These are phyloP conservation scores for Arabidopsis suecica DNA, from an alignment of 345 rosid genomes.

Conservation along the genomic window DNA sequence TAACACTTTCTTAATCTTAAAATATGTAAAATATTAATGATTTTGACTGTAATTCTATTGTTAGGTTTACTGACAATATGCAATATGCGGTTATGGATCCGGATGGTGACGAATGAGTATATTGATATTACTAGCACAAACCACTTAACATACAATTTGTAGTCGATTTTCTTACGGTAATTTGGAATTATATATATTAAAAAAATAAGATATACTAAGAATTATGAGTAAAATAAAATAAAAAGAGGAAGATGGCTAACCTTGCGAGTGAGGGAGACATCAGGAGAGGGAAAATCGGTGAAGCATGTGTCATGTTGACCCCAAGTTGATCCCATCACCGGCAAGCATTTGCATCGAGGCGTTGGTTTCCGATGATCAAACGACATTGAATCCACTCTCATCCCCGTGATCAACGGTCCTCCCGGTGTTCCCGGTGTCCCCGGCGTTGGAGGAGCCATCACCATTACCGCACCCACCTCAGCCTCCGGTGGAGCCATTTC, in stretches of 20 bases:
- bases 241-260: conserved; percentile 47
- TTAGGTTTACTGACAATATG: background rate
- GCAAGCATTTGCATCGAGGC: conserved; percentile 91
- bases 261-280: conserved; percentile 92
- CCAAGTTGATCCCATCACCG: conserved; percentile 75
- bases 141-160: too few species aligned
- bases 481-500: conserved; percentile 34
- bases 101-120: background rate
- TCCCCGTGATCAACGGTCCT: conserved; percentile 74
- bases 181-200: background rate
- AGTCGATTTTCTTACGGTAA: background rate
- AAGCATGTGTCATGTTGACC: conserved; percentile 78
- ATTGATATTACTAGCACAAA: too few species aligned
- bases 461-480: conserved; percentile 50
- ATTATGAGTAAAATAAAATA: background rate
- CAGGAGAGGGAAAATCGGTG: conserved; percentile 68
- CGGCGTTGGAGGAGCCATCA: conserved; percentile 68
- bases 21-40: background rate
- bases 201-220: background rate
- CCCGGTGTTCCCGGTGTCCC: conserved; percentile 96
- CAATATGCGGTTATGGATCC: background rate
- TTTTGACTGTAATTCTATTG: background rate
- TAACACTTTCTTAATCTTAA: background rate
- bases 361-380: conserved; percentile 86
- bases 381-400: conserved; percentile 87